Evolutionary conservation across 176 grass and related monocot genomes (phyloP), one percentile per base, ranked within the genome.

Genomic region (Oryza rufipogon): DNA sequence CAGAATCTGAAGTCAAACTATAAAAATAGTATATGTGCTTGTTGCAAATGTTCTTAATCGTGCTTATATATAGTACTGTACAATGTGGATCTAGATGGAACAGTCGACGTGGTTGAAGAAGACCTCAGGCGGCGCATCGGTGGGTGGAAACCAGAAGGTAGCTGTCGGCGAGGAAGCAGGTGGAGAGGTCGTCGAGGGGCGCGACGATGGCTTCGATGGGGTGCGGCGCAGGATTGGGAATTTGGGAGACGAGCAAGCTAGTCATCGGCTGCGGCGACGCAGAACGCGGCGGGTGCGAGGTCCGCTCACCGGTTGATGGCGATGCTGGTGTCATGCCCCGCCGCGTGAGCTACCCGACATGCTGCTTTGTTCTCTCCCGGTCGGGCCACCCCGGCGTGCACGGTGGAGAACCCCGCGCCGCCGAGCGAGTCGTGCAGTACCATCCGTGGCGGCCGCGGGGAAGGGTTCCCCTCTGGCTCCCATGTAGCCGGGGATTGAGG

Each of bases 381-480:
- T 32, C 30, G 84, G 14, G 92, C 88, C 1, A 87, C 85, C 82
- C 89, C 61, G 23, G 94, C 94, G 87, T 90, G 87, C 36, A 38
- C 73, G 25, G 91, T 97, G 48, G 88, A 32, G 30, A 32, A 2
- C 30, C 30, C 30, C 30, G 30, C 87, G 39, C 79, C 61, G 41
- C 91, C 84, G 67, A 97, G 91, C 2, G 89, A 94, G 52, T 94
- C 94, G 81, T 94, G 94, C 70, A 94, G 91, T 70, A 91, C 77
- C 76, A 97, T 65, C 49, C 78, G 86, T 32, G 30, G 30, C 30
- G 30, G 30, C 30, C 30, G 30, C 30, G 30, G 30, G 30, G 30
- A 32, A 32, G 30, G 30, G 30, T 32, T 32, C 30, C 2, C 30
- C 30, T 32, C 30, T 32, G 30, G 2, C 30, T 32, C 30, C 30